These are phyloP conservation scores for Ganoderma lucidum DNA, from an alignment of 1,284 basidiomycete species.

Conservation along the genomic window DNA sequence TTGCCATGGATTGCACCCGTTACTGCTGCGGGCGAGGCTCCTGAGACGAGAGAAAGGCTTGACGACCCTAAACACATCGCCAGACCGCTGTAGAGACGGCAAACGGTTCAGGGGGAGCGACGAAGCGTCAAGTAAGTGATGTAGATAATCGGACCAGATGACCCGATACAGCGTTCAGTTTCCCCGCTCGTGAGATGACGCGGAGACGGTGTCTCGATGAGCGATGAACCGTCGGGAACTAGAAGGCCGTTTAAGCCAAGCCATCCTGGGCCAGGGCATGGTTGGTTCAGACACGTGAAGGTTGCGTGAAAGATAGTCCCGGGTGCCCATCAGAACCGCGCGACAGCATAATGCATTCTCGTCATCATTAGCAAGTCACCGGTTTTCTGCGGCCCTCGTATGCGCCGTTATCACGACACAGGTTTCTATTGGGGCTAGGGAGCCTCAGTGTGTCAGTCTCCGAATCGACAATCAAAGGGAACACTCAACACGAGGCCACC, in stretches of 20 bases:
- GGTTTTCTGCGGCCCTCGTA: background rate
- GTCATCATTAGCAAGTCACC: conserved; percentile 2
- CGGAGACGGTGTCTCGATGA: background rate
- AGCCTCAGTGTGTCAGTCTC: background rate
- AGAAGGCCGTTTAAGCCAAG: background rate
- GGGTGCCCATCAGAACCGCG: background rate
- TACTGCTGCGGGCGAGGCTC: conserved; percentile 2
- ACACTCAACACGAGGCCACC: conserved; percentile 6
- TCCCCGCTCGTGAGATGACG: background rate
- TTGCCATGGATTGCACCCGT: conserved; percentile 6
- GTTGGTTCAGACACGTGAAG: conserved; percentile 1
- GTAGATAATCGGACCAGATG: background rate
- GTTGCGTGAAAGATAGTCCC: background rate
- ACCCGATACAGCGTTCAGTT: background rate
- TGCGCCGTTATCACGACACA: background rate
- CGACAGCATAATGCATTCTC: background rate
- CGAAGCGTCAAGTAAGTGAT: background rate
- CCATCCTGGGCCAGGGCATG: background rate
- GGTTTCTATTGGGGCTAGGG: background rate
- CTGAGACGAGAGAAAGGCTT: background rate
- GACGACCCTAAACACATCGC: background rate
- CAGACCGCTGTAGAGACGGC: background rate
- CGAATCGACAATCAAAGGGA: background rate
- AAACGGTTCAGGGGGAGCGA: background rate
- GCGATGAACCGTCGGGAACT: background rate